Conservation (phyloP, 768 basidiomycete genomes). For the Pleurotus platypus region DNA sequence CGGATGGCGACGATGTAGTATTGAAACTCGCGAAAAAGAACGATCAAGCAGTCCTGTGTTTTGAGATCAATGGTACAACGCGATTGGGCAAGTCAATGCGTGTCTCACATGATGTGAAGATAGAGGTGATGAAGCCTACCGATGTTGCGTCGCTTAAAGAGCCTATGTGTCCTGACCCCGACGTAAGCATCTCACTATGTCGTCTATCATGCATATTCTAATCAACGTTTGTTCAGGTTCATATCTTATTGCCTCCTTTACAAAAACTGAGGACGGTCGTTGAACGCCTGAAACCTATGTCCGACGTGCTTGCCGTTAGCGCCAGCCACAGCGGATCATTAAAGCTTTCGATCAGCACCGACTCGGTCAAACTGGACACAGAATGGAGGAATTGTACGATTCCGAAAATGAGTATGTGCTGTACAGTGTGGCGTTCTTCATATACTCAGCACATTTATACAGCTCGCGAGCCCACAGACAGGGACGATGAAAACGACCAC, state of each 20-base stretch:
- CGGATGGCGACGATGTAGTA: slow-evolving; percentile 61
- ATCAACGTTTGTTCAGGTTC: slow-evolving; percentile 45
- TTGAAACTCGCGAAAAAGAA: slow-evolving; percentile 89
- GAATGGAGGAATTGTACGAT: slow-evolving; percentile 75
- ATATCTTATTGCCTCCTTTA: slow-evolving; percentile 73
- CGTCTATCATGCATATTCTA: background rate
- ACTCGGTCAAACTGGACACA: slow-evolving; percentile 74
- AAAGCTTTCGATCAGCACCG: slow-evolving; percentile 56
- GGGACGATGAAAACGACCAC: slow-evolving; percentile 31
- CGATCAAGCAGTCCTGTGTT: slow-evolving; percentile 70
- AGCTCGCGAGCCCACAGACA: slow-evolving; percentile 21
- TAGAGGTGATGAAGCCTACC: slow-evolving; percentile 73
- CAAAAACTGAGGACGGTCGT: slow-evolving; percentile 75
- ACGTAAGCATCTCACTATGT: slow-evolving; percentile 42
- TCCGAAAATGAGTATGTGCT: slow-evolving; percentile 44
- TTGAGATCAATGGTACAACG: slow-evolving; percentile 68
- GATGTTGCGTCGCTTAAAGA: slow-evolving; percentile 74
- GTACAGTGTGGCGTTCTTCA: background rate
- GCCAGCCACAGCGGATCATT: slow-evolving; percentile 63
- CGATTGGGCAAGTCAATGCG: slow-evolving; percentile 60
- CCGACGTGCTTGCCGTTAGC: slow-evolving; percentile 63
- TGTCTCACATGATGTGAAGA: slow-evolving; percentile 77
- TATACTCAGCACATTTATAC: background rate
- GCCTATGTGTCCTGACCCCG: slow-evolving; percentile 83
- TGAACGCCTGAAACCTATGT: slow-evolving; percentile 68